Base-by-base conservation (phyloP, 805 yeast genomes). In the Yarrowia sp. region DNA sequence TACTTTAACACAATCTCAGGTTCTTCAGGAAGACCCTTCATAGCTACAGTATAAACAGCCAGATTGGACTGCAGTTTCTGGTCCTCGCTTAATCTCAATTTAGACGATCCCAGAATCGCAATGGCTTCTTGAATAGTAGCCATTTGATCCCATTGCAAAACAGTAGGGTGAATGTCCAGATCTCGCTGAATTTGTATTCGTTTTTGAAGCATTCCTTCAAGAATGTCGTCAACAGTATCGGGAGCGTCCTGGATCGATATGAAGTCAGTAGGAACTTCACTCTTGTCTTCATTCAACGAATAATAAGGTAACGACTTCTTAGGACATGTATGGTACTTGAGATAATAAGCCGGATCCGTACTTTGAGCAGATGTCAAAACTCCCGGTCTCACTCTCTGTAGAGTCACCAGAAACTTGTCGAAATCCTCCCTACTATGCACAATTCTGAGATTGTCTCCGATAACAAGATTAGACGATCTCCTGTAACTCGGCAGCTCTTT, bases 231-330 rank as follows among this genome's bases (percentile, higher is more conserved):
- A 6, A 36, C 10, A 6, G 47, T 55, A 0, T 35, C 10, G 2
- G 61, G 61, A n/a, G 38, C 15, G 7, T 31, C 61, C 4, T 51
- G 43, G n/a, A 55, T 55, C 6, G 61, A 55, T 8, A 55, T 32
- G 38, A 55, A 55, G 4, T 55, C 38, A 3, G 18, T 2, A 10
- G 42, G 3, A 1, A 9, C 43, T 8, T 9, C 2, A 9, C 10
- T 2, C 43, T 33, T 17, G 10, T 22, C 32, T 15, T 36, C 43
- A 6, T 17, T 31, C 8, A 41, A 35, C 8, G 33, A 9, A 14
- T 55, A 55, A 31, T 35, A 55, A 11, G 61, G 61, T 0, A 55
- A 9, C 4, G 47, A n/a, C 36, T 31, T 39, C 15, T 41, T 39
- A 7, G 38, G 47, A 9, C 61, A 55, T 17, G 31, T 17, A 15